Conservation (phyloP, 257 asterid genomes). For the Haberlea rhodopensis region DNA sequence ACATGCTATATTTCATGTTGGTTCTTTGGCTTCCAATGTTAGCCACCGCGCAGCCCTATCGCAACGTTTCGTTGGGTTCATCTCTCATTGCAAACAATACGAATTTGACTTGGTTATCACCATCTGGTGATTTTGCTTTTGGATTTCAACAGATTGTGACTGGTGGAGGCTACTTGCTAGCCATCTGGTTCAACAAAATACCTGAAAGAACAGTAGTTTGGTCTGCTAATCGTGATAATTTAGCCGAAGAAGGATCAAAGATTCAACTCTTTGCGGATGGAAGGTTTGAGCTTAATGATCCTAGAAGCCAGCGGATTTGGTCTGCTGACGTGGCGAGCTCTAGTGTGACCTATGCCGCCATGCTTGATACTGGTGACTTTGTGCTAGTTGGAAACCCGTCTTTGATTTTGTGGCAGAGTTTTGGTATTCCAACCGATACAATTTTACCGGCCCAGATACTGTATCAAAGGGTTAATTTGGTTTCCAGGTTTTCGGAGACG, state of each 20-base stretch:
- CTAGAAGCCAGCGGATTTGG: constrained; percentile 24
- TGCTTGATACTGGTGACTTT: constrained; percentile 36
- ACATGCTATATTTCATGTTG: background rate
- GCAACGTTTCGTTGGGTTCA: constrained; percentile 22
- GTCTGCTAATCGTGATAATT: constrained; percentile 39
- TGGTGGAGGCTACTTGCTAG: constrained; percentile 35
- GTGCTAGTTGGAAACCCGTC: constrained; percentile 23
- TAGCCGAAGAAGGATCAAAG: constrained; percentile 26
- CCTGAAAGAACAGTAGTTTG: constrained; percentile 34
- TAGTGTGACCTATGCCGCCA: constrained; percentile 28
- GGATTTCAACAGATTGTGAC: constrained; percentile 32
- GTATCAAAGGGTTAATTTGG: background rate
- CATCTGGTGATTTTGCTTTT: constrained; percentile 39
- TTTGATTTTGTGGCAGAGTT: constrained; percentile 31
- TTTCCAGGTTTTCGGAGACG: constrained; percentile 24
- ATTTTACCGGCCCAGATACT: constrained; percentile 29
- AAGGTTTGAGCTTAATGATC: constrained; percentile 16
- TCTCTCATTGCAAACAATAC: constrained; percentile 17
- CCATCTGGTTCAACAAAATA: constrained; percentile 39
- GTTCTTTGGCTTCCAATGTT: constrained; percentile 1
- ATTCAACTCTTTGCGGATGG: constrained; percentile 27
- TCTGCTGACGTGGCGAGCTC: constrained; percentile 6
- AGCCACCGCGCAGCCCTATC: constrained; percentile 16
- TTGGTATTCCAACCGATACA: constrained; percentile 33
- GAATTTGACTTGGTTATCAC: constrained; percentile 27